These are phyloP conservation scores for Spirogloea muscicola DNA, from an alignment of 139 green algal species.

Conservation along the genomic window DNA sequence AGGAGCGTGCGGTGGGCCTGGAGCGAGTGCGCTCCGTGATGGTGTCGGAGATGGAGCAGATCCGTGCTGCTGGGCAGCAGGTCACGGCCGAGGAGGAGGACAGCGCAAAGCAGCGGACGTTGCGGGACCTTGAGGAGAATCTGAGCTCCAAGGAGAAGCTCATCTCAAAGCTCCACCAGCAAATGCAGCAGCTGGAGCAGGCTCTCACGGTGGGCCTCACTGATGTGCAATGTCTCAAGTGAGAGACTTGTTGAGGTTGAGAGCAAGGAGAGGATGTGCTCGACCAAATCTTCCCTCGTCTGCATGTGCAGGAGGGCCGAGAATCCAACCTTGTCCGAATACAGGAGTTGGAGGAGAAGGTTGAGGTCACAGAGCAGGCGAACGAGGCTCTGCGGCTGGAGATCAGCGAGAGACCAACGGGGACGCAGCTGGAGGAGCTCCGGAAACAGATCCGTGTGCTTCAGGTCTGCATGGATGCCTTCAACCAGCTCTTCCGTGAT, in stretches of 20 bases:
- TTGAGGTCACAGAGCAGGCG: slow-evolving; percentile 8
- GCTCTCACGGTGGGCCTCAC: slow-evolving; percentile 24
- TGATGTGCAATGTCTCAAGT: too few species aligned
- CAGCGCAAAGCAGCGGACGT: neutral
- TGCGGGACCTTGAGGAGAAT: slow-evolving; percentile 7
- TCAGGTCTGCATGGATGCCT: too few species aligned
- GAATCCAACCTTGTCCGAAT: too few species aligned
- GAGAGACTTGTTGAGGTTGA: too few species aligned
- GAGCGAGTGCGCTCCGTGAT: neutral
- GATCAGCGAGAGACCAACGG: slow-evolving; percentile 47
- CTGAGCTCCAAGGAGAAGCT: slow-evolving; percentile 33
- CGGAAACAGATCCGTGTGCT: slow-evolving; percentile 35
- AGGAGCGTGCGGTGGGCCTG: slow-evolving; percentile 34
- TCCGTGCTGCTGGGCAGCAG: neutral
- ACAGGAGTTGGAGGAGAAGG: slow-evolving; percentile 18
- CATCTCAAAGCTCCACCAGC: slow-evolving; percentile 42
- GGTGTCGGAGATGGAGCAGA: neutral
- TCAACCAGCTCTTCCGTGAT: too few species aligned
- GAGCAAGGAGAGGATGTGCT: too few species aligned
- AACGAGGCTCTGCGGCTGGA: slow-evolving; percentile 10
- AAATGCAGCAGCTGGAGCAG: slow-evolving; percentile 35
- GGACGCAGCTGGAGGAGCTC: slow-evolving; percentile 52
- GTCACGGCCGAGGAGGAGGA: neutral
- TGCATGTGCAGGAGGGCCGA: too few species aligned
- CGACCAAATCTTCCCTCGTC: too few species aligned